Conservation (phyloP, 345 rosid genomes). For the Nasturtium officinale region DNA sequence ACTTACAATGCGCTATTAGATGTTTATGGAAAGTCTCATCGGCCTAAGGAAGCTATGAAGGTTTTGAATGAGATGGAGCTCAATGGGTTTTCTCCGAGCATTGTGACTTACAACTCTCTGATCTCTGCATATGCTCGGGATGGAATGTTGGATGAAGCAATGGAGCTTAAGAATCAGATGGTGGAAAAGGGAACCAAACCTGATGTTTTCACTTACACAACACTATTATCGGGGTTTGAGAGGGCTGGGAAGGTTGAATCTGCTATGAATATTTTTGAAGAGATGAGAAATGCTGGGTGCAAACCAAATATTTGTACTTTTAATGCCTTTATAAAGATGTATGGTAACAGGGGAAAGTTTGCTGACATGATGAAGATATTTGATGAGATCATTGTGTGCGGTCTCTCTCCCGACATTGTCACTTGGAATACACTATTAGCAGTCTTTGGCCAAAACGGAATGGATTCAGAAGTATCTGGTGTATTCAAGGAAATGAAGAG, state of each 20-base stretch:
- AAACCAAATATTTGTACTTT: slow-evolving; percentile 92
- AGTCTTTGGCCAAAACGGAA: slow-evolving; percentile 89
- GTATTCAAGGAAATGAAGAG: slow-evolving; percentile 98
- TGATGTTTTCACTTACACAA: slow-evolving; percentile 94
- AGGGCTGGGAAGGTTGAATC: slow-evolving; percentile 84
- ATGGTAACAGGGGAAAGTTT: slow-evolving; percentile 85
- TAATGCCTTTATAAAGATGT: slow-evolving; percentile 92
- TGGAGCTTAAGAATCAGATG: slow-evolving; percentile 81
- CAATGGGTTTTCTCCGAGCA: slow-evolving; percentile 64
- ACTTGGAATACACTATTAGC: slow-evolving; percentile 94
- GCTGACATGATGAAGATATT: slow-evolving; percentile 90
- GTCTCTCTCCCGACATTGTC: slow-evolving; percentile 75
- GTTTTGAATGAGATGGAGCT: slow-evolving; percentile 81
- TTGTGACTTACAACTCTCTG: slow-evolving; percentile 82
- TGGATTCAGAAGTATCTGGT: slow-evolving; percentile 87
- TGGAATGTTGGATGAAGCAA: slow-evolving; percentile 73
- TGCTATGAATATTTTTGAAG: slow-evolving; percentile 74
- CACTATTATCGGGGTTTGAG: slow-evolving; percentile 86
- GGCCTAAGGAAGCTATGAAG: slow-evolving; percentile 81
- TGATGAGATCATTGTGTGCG: slow-evolving; percentile 71
- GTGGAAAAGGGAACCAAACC: slow-evolving; percentile 66
- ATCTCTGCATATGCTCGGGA: slow-evolving; percentile 85
- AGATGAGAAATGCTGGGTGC: slow-evolving; percentile 77
- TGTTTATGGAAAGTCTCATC: slow-evolving; percentile 89
- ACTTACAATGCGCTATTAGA: slow-evolving; percentile 80